Conservation (phyloP, 179 eudicot genomes). For the Actinidia chinensis region DNA sequence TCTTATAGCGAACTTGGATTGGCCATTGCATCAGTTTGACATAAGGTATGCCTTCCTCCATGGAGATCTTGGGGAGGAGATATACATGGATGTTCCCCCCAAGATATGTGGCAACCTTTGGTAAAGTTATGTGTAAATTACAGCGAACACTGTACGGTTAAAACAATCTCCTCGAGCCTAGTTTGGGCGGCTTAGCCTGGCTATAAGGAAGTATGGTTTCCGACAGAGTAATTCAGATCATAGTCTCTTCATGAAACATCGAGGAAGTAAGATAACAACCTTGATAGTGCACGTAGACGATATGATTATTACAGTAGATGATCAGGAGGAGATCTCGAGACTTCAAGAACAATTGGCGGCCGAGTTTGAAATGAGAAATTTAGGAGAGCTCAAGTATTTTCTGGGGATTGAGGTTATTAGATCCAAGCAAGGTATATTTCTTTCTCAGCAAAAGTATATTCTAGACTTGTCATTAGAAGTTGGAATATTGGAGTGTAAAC, state of each 20-base stretch:
- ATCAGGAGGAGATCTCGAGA: background rate
- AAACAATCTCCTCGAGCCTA: too few relatives aligned
- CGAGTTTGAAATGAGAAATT: background rate
- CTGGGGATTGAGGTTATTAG: background rate
- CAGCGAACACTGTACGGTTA: background rate
- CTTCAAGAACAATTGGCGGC: background rate
- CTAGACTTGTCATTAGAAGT: too few relatives aligned
- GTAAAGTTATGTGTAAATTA: background rate
- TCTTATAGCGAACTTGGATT: background rate
- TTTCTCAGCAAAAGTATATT: too few relatives aligned
- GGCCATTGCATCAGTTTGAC: too few relatives aligned
- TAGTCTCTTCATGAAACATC: too few relatives aligned
- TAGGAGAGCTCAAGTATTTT: background rate
- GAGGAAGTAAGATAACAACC: too few relatives aligned
- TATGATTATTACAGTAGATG: too few relatives aligned
- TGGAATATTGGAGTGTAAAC: too few relatives aligned
- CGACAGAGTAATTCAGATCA: too few relatives aligned
- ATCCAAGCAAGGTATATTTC: too few relatives aligned
- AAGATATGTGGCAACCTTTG: background rate
- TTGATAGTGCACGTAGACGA: background rate
- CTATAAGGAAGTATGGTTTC: background rate
- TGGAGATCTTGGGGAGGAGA: background rate
- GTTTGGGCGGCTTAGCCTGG: background rate
- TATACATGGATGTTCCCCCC: background rate
- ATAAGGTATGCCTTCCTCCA: too few relatives aligned